phyloP scores from a whole-genome alignment of 208 protist species.

The Wallacemonas sp. region DNA sequence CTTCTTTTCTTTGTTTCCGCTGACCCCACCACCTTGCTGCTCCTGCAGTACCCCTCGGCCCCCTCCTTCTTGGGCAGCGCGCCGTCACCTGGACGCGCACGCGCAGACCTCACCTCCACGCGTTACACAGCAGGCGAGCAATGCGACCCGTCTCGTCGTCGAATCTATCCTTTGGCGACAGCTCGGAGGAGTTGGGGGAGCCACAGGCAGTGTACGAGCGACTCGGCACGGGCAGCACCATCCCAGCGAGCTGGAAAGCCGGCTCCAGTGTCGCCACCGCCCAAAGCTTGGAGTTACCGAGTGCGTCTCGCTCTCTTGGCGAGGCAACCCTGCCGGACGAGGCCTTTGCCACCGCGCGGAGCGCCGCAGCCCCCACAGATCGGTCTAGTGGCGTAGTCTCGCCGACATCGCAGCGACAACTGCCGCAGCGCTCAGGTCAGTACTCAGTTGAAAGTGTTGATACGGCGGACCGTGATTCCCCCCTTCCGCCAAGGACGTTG shows the following conservation, averaged over 20 bases:
- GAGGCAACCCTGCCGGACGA: background rate
- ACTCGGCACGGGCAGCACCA: background rate
- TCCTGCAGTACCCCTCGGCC: constrained; percentile 4
- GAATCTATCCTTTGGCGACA: constrained; percentile 42
- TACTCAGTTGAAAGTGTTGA: background rate
- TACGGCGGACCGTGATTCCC: background rate
- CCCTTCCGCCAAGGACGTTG: background rate
- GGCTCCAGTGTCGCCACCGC: constrained; percentile 3
- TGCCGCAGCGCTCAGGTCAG: background rate
- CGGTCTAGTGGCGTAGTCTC: too few relatives aligned
- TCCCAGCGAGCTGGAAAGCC: background rate
- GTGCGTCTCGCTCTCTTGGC: background rate
- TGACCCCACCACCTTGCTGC: background rate
- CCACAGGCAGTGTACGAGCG: background rate
- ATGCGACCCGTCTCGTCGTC: constrained; percentile 25
- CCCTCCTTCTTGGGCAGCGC: background rate
- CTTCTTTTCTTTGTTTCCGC: constrained; percentile 10
- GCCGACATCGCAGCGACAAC: background rate
- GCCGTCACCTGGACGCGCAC: background rate
- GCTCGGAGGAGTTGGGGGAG: constrained; percentile 26
- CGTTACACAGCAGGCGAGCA: too few relatives aligned
- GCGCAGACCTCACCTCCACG: background rate
- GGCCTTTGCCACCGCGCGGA: constrained; percentile 17
- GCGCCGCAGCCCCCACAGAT: background rate
- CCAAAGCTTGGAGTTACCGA: background rate